Percentiles rank a stretch among this genome's conserved stretches.
Evolutionary conservation across 169 alveolate genomes (phyloP).

Genomic region (Miamiensis avidus): DNA sequence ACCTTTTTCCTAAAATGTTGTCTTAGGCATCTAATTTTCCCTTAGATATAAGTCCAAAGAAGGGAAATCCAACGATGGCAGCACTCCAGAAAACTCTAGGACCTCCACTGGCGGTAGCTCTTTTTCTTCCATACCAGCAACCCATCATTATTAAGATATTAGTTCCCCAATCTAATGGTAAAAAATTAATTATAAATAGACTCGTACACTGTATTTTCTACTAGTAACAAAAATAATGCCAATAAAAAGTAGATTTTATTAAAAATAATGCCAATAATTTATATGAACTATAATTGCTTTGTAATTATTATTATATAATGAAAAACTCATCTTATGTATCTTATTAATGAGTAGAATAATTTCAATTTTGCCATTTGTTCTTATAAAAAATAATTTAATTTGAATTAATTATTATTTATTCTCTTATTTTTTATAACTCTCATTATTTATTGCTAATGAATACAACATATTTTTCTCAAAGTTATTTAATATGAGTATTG

Average conservation of each 20-base stretch:
- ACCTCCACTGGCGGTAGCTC: constrained; percentile 20
- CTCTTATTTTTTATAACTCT: no score
- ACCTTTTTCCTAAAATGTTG: constrained; percentile 23
- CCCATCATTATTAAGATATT: constrained; percentile 7
- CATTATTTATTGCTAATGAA: no score
- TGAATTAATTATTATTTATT: no score
- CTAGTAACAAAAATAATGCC: no score
- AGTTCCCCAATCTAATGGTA: constrained; percentile 18
- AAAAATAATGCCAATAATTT: not conserved
- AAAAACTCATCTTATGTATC: no score
- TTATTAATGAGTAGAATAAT: no score
- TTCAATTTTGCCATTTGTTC: no score
- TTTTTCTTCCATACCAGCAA: constrained; percentile 19
- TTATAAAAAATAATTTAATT: no score
- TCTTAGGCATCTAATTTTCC: constrained; percentile 22
- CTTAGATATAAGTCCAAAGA: constrained; percentile 11
- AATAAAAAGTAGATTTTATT: not conserved
- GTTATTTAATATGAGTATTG: no score
- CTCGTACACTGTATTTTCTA: no score
- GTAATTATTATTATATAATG: not conserved
- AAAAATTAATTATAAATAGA: not conserved
- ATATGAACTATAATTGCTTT: not conserved
- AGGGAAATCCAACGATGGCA: constrained; percentile 8
- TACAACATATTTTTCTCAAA: no score
- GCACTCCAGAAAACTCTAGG: constrained; percentile 35